These are phyloP conservation scores for Penicillium sp. DNA, from an alignment of 2,329 filamentous ascomycete species.

Conservation along the genomic window DNA sequence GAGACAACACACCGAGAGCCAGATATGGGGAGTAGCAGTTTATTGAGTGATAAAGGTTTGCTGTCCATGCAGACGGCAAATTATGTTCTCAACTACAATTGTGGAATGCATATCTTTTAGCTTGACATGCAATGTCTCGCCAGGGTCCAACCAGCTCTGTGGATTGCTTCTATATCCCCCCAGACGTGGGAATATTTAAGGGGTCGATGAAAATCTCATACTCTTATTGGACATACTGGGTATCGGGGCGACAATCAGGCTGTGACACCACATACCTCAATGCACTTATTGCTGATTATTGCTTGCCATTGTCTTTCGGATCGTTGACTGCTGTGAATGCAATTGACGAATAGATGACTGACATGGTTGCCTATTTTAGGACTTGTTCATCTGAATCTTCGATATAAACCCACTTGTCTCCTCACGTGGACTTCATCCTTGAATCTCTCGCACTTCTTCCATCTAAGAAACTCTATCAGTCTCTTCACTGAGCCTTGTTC, in stretches of 20 bases:
- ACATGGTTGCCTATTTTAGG: background rate
- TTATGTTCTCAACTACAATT: conserved; percentile 11
- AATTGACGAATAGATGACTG: background rate
- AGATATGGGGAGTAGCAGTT: background rate
- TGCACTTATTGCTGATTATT: background rate
- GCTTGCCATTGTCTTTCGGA: background rate
- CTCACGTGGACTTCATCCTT: conserved; percentile 22
- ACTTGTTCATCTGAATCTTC: conserved; percentile 5
- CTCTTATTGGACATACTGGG: conserved; percentile 14
- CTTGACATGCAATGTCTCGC: background rate
- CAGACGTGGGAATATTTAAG: conserved; percentile 9
- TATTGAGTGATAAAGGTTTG: background rate
- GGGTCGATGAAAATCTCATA: conserved; percentile 17
- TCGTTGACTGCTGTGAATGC: background rate
- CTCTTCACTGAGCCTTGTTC: conserved; percentile 28
- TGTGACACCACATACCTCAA: conserved; percentile 24
- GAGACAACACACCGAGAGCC: background rate
- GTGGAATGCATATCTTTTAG: conserved; percentile 14
- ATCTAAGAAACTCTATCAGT: conserved; percentile 17
- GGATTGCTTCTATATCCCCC: conserved; percentile 4
- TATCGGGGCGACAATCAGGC: conserved; percentile 12
- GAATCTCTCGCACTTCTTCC: conserved; percentile 22
- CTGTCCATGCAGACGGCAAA: conserved; percentile 2
- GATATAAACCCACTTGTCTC: conserved; percentile 5
- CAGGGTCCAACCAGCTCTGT: conserved; percentile 10